Evolutionary conservation across 371 early-diverging fungal species (phyloP).

Genomic region (Circinella umbellata): DNA sequence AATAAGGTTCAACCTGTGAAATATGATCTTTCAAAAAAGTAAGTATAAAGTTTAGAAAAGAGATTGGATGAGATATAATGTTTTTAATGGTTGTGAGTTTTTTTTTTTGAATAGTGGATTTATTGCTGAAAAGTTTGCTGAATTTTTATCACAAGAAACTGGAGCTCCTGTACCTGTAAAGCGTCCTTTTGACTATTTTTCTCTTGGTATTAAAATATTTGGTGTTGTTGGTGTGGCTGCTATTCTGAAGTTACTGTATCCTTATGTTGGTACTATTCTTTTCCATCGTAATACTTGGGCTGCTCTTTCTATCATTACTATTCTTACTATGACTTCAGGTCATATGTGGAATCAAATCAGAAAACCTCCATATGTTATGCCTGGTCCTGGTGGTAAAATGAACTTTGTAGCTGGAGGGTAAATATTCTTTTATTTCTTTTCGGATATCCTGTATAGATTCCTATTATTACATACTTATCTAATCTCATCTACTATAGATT

Average conservation of each 20-base stretch:
- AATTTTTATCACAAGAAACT: constrained; percentile 54
- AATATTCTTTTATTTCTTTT: not conserved
- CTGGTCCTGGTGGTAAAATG: constrained; percentile 61
- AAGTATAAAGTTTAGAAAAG: constrained; percentile 3
- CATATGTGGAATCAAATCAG: constrained; percentile 93
- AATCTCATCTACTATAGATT: constrained; percentile 49
- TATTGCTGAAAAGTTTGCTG: constrained; percentile 69
- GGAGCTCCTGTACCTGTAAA: constrained; percentile 46
- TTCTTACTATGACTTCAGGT: constrained; percentile 79
- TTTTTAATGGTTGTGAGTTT: not conserved
- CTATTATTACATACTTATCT: not conserved
- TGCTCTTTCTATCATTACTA: constrained; percentile 57
- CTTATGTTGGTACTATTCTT: constrained; percentile 55
- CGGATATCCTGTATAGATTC: not conserved
- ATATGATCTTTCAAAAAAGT: constrained; percentile 50
- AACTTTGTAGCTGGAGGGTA: constrained; percentile 68
- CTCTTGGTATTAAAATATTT: constrained; percentile 47
- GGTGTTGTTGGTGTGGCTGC: constrained; percentile 45
- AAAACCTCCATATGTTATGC: constrained; percentile 70
- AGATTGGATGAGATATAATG: not conserved
- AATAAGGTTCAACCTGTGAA: constrained; percentile 34
- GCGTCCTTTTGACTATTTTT: constrained; percentile 53
- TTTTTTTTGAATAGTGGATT: constrained; percentile 60
- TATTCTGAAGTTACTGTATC: constrained; percentile 43
- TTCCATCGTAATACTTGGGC: constrained; percentile 68